Evolutionary conservation across 2,329 filamentous ascomycete species (phyloP).

Genomic region (Fusarium subtropicale): DNA sequence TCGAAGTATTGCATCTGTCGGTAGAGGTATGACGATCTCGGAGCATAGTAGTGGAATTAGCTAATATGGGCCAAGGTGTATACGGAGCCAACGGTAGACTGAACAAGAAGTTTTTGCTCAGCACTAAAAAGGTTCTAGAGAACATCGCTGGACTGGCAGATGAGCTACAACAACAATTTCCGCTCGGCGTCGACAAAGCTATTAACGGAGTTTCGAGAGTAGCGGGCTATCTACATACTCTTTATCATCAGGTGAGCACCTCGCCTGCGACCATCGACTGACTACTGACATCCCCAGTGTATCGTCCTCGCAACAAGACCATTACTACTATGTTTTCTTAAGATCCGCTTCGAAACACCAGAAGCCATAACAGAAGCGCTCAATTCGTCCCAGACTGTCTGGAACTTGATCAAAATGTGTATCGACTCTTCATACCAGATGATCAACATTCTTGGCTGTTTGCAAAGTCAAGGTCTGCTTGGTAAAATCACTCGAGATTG

Average conservation of each 20-base stretch:
- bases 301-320: conserved; percentile 52
- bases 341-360: conserved; percentile 48
- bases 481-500: conserved; percentile 50
- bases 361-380: conserved; percentile 49
- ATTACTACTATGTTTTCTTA: conserved; percentile 50
- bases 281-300: conserved; percentile 36
- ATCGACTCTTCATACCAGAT: conserved; percentile 51
- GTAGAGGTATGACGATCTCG: conserved; percentile 49
- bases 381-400: conserved; percentile 52
- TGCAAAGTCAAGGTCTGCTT: conserved; percentile 60
- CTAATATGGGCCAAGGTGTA: conserved; percentile 34
- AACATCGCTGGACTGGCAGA: conserved; percentile 48
- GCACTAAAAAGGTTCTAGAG: conserved; percentile 49
- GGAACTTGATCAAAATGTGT: conserved; percentile 51
- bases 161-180: conserved; percentile 49
- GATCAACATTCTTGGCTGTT: conserved; percentile 55
- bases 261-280: fast-evolving
- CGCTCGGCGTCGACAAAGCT: conserved; percentile 45
- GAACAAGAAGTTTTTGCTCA: conserved; percentile 49
- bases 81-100: conserved; percentile 49
- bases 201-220: conserved; percentile 51
- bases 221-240: conserved; percentile 49
- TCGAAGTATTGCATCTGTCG: conserved; percentile 48
- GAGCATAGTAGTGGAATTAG: too few species aligned
- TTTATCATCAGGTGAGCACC: conserved; percentile 49